Evolutionary conservation across 352 stramenopile genomes (phyloP).

Genomic region (Aphanomyces astaci): DNA sequence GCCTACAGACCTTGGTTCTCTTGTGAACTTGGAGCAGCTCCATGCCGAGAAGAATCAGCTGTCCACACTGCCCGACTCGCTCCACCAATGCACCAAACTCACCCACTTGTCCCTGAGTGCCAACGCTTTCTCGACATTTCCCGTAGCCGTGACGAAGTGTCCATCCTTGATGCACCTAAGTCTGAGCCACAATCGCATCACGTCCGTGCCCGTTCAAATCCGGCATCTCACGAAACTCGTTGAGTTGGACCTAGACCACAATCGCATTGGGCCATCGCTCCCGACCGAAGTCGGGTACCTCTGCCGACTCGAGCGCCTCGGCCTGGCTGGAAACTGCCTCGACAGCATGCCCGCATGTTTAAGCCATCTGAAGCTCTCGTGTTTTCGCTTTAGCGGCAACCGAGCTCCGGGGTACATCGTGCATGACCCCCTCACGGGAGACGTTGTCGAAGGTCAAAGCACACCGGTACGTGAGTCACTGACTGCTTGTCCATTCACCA

Average conservation of each 20-base stretch:
- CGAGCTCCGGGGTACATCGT: slow-evolving; percentile 14
- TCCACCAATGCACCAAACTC: slow-evolving; percentile 44
- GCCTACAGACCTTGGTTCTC: slow-evolving; percentile 39
- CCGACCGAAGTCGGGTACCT: slow-evolving; percentile 37
- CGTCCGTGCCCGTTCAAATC: slow-evolving; percentile 36
- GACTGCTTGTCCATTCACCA: not conserved
- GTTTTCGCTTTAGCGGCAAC: slow-evolving; percentile 50
- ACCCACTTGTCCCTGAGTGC: slow-evolving; percentile 30
- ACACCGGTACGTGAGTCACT: not conserved
- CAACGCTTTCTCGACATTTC: slow-evolving; percentile 46
- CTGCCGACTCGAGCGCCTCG: slow-evolving; percentile 44
- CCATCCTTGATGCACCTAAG: slow-evolving; percentile 47
- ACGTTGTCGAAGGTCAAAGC: slow-evolving; percentile 13
- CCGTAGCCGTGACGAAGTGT: slow-evolving; percentile 40
- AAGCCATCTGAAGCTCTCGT: slow-evolving; percentile 28
- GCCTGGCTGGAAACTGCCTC: slow-evolving; percentile 53
- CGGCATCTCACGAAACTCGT: slow-evolving; percentile 49
- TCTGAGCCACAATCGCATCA: slow-evolving; percentile 51
- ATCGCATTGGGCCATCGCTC: slow-evolving; percentile 36
- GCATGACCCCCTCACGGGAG: slow-evolving; percentile 16
- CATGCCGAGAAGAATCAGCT: slow-evolving; percentile 61
- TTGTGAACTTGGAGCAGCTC: slow-evolving; percentile 46
- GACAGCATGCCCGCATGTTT: slow-evolving; percentile 26
- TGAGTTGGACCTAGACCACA: slow-evolving; percentile 60
- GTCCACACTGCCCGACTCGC: slow-evolving; percentile 34